phyloP scores from a whole-genome alignment of 2,329 filamentous ascomycete species.

The Ceratocystis cubensis region DNA sequence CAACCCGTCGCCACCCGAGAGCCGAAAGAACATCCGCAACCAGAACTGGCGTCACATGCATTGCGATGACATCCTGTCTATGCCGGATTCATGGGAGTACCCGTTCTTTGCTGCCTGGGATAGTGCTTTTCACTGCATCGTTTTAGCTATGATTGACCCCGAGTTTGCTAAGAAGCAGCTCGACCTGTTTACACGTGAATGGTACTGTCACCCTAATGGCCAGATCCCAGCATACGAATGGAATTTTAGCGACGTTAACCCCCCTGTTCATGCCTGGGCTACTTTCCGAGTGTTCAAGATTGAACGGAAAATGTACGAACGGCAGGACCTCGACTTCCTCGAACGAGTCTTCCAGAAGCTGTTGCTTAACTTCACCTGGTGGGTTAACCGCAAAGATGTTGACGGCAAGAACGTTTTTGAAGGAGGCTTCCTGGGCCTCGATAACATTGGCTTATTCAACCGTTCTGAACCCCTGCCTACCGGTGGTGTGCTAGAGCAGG shows the following conservation, averaged over 20 bases:
- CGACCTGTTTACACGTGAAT: slow-evolving; percentile 88
- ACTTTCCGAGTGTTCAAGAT: slow-evolving; percentile 97
- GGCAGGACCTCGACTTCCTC: slow-evolving; percentile 87
- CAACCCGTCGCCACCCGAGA: slow-evolving; percentile 72
- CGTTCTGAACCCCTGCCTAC: slow-evolving; percentile 89
- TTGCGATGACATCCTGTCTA: slow-evolving; percentile 87
- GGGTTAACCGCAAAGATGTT: slow-evolving; percentile 91
- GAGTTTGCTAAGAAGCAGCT: slow-evolving; percentile 98
- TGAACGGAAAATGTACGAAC: slow-evolving; percentile 90
- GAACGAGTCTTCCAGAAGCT: slow-evolving; percentile 95
- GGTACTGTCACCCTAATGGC: slow-evolving; percentile 97
- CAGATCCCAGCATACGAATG: slow-evolving; percentile 90
- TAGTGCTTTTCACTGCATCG: slow-evolving; percentile 92
- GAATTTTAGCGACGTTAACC: slow-evolving; percentile 97
- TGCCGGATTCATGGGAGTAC: slow-evolving; percentile 98
- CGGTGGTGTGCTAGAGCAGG: slow-evolving; percentile 85
- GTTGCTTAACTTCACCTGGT: slow-evolving; percentile 95
- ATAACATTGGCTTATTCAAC: slow-evolving; percentile 97
- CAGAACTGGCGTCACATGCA: slow-evolving; percentile 88
- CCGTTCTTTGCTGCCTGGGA: slow-evolving; percentile 98
- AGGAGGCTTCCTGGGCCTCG: slow-evolving; percentile 84
- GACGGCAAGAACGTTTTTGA: slow-evolving; percentile 97
- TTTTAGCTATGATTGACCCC: slow-evolving; percentile 90
- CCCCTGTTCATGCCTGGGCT: slow-evolving; percentile 91
- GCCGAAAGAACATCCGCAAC: slow-evolving; percentile 71